These are phyloP conservation scores for Crithidia expoeki DNA, from an alignment of 208 protist species.

Conservation along the genomic window DNA sequence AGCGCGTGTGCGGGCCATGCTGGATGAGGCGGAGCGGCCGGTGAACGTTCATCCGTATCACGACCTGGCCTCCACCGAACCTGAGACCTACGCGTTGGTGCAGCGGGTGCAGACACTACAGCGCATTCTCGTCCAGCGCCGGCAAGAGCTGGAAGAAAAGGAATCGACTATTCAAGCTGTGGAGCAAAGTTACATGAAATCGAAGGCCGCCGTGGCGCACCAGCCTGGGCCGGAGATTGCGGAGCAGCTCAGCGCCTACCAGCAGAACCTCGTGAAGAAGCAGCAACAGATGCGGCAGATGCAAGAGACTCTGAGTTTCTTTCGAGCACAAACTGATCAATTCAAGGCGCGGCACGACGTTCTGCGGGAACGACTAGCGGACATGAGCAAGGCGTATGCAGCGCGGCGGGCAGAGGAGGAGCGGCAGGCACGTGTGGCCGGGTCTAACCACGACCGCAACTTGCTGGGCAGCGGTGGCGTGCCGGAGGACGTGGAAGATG, in stretches of 20 bases:
- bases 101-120: conserved; percentile 96
- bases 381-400: conserved; percentile 57
- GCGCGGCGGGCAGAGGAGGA: conserved; percentile 21
- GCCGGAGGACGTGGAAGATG: not conserved
- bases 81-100: conserved; percentile 93
- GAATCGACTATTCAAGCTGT: conserved; percentile 90
- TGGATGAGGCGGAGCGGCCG: conserved; percentile 94
- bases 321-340: conserved; percentile 82
- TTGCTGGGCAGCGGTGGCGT: not conserved
- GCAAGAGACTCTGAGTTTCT: conserved; percentile 76
- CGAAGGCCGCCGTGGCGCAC: conserved; percentile 92
- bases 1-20: conserved; percentile 88
- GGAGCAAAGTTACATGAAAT: conserved; percentile 94
- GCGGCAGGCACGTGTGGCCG: conserved; percentile 4
- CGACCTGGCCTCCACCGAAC: conserved; percentile 95
- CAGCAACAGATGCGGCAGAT: conserved; percentile 92
- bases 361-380: conserved; percentile 56
- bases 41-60: conserved; percentile 98
- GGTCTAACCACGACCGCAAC: not conserved
- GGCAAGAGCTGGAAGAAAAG: conserved; percentile 93
- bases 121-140: conserved; percentile 95
- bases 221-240: conserved; percentile 96
- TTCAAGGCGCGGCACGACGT: conserved; percentile 76
- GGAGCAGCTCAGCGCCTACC: conserved; percentile 95
- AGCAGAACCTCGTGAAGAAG: conserved; percentile 93